phyloP scores from a whole-genome alignment of 371 early-diverging fungal species.

The Saksenaea vasiformis region DNA sequence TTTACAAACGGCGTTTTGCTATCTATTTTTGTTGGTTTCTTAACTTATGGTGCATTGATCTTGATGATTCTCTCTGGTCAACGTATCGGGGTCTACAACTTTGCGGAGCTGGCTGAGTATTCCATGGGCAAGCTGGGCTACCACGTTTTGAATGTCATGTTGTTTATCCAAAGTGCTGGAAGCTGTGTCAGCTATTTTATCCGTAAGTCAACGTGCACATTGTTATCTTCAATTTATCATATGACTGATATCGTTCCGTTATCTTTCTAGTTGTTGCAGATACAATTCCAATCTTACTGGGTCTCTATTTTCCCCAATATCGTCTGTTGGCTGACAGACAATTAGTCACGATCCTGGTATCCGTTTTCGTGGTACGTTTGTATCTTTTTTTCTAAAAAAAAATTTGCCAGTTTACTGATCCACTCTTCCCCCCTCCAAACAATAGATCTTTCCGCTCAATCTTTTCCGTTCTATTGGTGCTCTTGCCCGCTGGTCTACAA shows the following conservation, averaged over 20 bases:
- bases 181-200: constrained; percentile 57
- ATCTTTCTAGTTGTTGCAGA: constrained; percentile 52
- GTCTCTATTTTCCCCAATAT: constrained; percentile 39
- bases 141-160: constrained; percentile 48
- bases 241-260: neutral
- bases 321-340: constrained; percentile 32
- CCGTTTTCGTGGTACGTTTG: constrained; percentile 43
- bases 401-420: neutral
- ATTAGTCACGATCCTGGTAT: constrained; percentile 47
- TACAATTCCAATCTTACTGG: constrained; percentile 56
- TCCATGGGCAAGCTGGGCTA: constrained; percentile 54
- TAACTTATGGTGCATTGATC: constrained; percentile 48
- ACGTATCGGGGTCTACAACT: constrained; percentile 44
- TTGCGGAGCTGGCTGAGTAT: constrained; percentile 52
- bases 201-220: constrained; percentile 25
- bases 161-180: constrained; percentile 54
- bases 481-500: constrained; percentile 52
- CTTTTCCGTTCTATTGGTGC: constrained; percentile 59
- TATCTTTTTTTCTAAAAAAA: neutral
- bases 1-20: constrained; percentile 55
- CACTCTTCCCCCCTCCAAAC: neutral
- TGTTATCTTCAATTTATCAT: neutral
- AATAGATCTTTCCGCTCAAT: constrained; percentile 52
- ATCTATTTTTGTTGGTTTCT: constrained; percentile 43
- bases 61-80: constrained; percentile 54